phyloP scores from a whole-genome alignment of 495 filamentous ascomycete species.

The Daldinia concentrica region DNA sequence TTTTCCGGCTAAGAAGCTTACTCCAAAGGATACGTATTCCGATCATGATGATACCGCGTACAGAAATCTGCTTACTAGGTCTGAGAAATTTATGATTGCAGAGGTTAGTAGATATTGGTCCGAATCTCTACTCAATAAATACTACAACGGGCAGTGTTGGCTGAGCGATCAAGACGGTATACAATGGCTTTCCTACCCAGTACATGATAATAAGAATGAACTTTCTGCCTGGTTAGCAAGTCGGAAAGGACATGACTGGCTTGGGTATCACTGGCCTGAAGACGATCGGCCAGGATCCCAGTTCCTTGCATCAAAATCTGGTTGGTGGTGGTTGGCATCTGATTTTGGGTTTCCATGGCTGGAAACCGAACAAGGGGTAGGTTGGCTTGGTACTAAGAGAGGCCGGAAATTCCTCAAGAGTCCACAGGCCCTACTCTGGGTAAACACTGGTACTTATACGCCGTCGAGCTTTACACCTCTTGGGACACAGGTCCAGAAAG shows the following conservation, averaged over 20 bases:
- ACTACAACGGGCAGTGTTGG: not conserved
- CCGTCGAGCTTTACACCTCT: not conserved
- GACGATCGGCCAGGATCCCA: not conserved
- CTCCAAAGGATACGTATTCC: not conserved
- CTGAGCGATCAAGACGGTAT: not conserved
- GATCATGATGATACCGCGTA: not conserved
- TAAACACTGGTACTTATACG: slow-evolving; percentile 8
- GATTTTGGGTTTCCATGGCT: slow-evolving; percentile 19
- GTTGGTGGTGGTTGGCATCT: slow-evolving; percentile 29
- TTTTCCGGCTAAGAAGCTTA: not conserved
- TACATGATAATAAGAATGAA: slow-evolving; percentile 6
- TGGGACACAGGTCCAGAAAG: slow-evolving; percentile 13
- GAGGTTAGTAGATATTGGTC: not conserved
- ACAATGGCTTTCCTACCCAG: not conserved
- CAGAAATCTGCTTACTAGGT: not conserved
- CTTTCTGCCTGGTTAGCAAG: slow-evolving; percentile 18
- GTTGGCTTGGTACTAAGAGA: slow-evolving; percentile 10
- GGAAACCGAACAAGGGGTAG: slow-evolving; percentile 12
- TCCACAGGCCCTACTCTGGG: slow-evolving; percentile 21
- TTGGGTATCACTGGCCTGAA: not conserved
- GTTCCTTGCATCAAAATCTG: slow-evolving; percentile 15
- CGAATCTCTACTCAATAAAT: not conserved
- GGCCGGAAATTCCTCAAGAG: slow-evolving; percentile 11
- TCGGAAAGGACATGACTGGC: slow-evolving; percentile 18
- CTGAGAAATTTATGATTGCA: slow-evolving; percentile 20